Evolutionary conservation across 192 early-diverging fungal genomes (phyloP).

Genomic region (Mycoemilia scoparia): DNA sequence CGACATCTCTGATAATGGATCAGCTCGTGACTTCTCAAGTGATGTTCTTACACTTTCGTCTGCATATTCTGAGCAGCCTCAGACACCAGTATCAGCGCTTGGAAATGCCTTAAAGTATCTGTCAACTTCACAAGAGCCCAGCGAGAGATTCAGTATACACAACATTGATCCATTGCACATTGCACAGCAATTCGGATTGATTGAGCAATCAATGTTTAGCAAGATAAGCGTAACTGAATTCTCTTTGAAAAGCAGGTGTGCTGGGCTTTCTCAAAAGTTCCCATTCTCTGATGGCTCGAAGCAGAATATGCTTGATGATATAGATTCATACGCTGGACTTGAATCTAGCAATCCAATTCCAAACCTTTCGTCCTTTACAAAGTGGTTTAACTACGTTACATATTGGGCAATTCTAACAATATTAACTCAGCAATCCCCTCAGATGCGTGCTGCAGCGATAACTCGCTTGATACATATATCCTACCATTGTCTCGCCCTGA

Average conservation of each 20-base stretch:
- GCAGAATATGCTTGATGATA: too few species aligned
- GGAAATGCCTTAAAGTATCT: neutral
- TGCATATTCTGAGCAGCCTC: too few species aligned
- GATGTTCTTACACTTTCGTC: too few species aligned
- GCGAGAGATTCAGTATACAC: constrained; percentile 9
- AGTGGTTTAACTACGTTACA: constrained; percentile 34
- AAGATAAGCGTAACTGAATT: constrained; percentile 48
- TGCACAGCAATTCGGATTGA: constrained; percentile 52
- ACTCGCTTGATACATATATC: constrained; percentile 29
- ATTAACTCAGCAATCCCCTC: constrained; percentile 18
- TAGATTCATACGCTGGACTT: too few species aligned
- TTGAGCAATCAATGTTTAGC: constrained; percentile 55
- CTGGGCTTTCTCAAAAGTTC: too few species aligned
- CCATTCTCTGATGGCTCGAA: too few species aligned
- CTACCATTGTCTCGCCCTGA: constrained; percentile 29
- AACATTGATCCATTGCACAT: constrained; percentile 44
- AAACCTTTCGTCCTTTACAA: constrained; percentile 22
- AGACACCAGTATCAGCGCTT: too few species aligned
- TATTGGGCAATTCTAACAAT: constrained; percentile 30
- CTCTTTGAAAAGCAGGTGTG: too few species aligned
- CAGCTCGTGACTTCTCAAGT: too few species aligned
- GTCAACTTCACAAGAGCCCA: neutral
- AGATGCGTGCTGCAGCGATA: constrained; percentile 22
- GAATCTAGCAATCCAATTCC: constrained; percentile 19
- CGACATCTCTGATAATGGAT: too few species aligned